A percentile compares a stretch with the other conserved stretches of the same genome.
Evolutionary conservation across 176 grass and related monocot genomes (phyloP).

Genomic region (Guadua angustifolia): DNA sequence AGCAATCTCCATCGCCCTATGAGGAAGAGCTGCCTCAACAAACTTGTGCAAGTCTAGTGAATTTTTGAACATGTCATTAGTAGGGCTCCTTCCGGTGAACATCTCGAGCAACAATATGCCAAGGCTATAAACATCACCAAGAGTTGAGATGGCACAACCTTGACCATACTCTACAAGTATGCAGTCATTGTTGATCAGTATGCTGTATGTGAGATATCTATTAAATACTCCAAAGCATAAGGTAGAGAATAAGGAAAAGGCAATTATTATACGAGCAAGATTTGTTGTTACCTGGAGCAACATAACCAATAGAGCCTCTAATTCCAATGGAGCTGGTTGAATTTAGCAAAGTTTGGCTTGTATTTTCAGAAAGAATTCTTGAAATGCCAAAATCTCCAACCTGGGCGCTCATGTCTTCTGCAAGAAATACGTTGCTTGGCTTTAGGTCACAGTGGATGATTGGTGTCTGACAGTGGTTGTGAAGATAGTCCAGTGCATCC

Average conservation of each 20-base stretch:
- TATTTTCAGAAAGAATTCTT: conserved; percentile 34
- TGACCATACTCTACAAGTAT: conserved; percentile 22
- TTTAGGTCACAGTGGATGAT: neutral
- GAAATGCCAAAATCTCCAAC: conserved; percentile 54
- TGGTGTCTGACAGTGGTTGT: too few relatives aligned
- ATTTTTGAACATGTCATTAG: too few relatives aligned
- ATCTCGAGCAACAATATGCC: conserved; percentile 44
- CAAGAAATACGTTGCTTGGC: conserved; percentile 54
- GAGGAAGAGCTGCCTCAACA: neutral
- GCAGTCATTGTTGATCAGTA: too few relatives aligned
- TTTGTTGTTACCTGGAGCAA: conserved; percentile 45
- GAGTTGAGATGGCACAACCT: neutral
- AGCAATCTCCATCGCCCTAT: neutral
- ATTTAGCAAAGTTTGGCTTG: neutral
- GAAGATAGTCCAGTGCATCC: too few relatives aligned
- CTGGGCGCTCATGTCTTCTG: conserved; percentile 45
- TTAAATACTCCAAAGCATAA: too few relatives aligned
- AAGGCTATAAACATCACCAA: conserved; percentile 33
- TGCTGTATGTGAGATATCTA: too few relatives aligned
- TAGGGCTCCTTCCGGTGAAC: conserved; percentile 27
- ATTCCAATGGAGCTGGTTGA: conserved; percentile 30
- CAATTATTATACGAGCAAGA: too few relatives aligned
- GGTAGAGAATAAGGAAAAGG: too few relatives aligned
- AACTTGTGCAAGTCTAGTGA: conserved; percentile 14
- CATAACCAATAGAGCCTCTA: conserved; percentile 50